Evolutionary conservation across 495 filamentous ascomycete species (phyloP).

Genomic region (Annulohypoxylon maeteangense): DNA sequence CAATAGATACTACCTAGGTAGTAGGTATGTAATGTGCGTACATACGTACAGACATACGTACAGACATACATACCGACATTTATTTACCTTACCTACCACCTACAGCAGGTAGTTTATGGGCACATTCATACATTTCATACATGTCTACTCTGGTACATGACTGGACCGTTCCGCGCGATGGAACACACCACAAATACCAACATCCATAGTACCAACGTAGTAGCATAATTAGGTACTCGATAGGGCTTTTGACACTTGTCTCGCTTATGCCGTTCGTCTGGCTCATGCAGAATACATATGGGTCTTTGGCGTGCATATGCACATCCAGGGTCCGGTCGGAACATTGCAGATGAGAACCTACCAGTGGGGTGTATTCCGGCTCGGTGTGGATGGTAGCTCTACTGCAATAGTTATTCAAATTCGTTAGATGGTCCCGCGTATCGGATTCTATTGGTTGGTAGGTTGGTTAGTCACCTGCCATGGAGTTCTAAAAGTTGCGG

Average conservation of each 20-base stretch:
- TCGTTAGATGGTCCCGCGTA: constrained; percentile 23
- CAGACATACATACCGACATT: not conserved
- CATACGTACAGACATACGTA: not conserved
- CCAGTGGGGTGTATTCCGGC: constrained; percentile 46
- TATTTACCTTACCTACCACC: not conserved
- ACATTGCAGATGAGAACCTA: constrained; percentile 41
- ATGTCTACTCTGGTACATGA: not conserved
- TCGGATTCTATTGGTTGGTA: constrained; percentile 15
- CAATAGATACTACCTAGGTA: too few species aligned
- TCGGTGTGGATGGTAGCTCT: constrained; percentile 38
- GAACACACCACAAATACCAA: constrained; percentile 29
- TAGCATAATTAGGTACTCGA: constrained; percentile 35
- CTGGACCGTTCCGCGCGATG: constrained; percentile 21
- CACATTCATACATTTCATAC: too few species aligned
- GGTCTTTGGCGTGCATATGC: constrained; percentile 43
- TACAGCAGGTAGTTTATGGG: not conserved
- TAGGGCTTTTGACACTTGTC: constrained; percentile 46
- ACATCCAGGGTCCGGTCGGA: constrained; percentile 38
- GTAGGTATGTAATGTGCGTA: not conserved
- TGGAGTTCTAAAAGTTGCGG: constrained; percentile 1
- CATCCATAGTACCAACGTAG: constrained; percentile 17
- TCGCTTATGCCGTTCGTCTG: constrained; percentile 47
- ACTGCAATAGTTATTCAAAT: constrained; percentile 29
- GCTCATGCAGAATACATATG: constrained; percentile 33
- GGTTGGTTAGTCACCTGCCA: constrained; percentile 7